Conservation (phyloP, 345 rosid species). For the Combretum micranthum region DNA sequence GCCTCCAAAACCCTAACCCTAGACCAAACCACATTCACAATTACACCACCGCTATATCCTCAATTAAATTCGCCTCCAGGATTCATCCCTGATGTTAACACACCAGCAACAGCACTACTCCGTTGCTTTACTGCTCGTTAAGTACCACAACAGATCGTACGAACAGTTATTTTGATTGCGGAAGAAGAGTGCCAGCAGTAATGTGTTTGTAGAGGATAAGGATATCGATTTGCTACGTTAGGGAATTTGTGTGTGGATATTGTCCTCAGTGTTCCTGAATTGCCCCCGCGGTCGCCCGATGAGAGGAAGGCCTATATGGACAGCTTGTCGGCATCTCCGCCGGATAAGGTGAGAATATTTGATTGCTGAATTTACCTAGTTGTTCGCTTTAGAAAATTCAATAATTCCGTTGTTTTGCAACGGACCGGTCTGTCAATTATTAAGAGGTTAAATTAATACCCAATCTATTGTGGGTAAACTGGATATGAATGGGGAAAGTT, state of each 20-base stretch:
- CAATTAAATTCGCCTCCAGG: constrained; percentile 10
- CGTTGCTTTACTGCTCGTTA: constrained; percentile 1
- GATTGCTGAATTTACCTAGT: background rate
- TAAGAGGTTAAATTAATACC: too few species aligned
- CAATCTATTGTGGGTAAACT: too few species aligned
- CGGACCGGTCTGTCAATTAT: too few species aligned
- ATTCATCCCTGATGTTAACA: too few species aligned
- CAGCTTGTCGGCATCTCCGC: constrained; percentile 60
- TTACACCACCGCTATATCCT: constrained; percentile 11
- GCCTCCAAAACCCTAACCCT: constrained; percentile 14
- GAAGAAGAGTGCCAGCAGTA: background rate
- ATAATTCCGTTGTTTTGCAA: too few species aligned
- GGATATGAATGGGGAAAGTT: too few species aligned
- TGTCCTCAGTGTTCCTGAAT: constrained; percentile 67
- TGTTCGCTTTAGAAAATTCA: background rate
- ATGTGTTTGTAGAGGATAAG: constrained; percentile 13
- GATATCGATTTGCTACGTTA: constrained; percentile 67
- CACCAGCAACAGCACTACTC: too few species aligned
- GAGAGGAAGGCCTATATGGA: constrained; percentile 70
- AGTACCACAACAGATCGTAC: constrained; percentile 12
- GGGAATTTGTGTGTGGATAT: constrained; percentile 96
- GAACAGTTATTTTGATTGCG: constrained; percentile 12
- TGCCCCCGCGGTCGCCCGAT: constrained; percentile 58
- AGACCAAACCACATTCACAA: constrained; percentile 29
- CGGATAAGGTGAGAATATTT: constrained; percentile 55